phyloP scores from a whole-genome alignment of 179 eudicot genomes.

The Vitellaria paradoxa region DNA sequence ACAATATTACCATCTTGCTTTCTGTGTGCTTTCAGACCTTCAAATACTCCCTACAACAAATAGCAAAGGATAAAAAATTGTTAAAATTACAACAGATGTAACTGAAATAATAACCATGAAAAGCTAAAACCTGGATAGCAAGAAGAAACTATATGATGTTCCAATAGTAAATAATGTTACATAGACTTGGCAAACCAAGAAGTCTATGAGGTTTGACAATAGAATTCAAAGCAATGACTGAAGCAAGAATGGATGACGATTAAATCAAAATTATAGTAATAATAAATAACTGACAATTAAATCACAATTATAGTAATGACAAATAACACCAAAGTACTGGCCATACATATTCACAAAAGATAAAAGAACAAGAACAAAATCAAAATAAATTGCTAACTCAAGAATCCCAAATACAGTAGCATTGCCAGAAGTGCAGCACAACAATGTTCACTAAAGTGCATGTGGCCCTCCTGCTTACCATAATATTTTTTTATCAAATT shows the following conservation, averaged over 20 bases:
- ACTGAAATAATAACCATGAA: not conserved
- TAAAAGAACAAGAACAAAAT: too few species aligned
- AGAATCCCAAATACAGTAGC: too few species aligned
- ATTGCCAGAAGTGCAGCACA: too few species aligned
- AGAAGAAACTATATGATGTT: not conserved
- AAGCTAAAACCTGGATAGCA: not conserved
- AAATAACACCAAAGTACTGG: not conserved
- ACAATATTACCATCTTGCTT: slow-evolving; percentile 75
- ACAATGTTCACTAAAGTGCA: too few species aligned
- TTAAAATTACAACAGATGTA: not conserved
- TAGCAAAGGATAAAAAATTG: not conserved
- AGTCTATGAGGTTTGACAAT: not conserved
- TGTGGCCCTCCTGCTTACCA: too few species aligned
- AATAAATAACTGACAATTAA: not conserved
- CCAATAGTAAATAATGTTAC: not conserved
- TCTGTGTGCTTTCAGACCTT: slow-evolving; percentile 88
- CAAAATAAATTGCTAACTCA: too few species aligned
- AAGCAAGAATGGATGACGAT: not conserved
- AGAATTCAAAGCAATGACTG: not conserved
- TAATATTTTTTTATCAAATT: too few species aligned
- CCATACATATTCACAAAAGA: not conserved
- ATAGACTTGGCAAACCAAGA: not conserved
- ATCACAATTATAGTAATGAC: too few species aligned
- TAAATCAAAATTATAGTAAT: too few species aligned
- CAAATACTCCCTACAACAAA: slow-evolving; percentile 76